phyloP scores from a whole-genome alignment of 495 filamentous ascomycete genomes.

The Lepidopterella palustris region DNA sequence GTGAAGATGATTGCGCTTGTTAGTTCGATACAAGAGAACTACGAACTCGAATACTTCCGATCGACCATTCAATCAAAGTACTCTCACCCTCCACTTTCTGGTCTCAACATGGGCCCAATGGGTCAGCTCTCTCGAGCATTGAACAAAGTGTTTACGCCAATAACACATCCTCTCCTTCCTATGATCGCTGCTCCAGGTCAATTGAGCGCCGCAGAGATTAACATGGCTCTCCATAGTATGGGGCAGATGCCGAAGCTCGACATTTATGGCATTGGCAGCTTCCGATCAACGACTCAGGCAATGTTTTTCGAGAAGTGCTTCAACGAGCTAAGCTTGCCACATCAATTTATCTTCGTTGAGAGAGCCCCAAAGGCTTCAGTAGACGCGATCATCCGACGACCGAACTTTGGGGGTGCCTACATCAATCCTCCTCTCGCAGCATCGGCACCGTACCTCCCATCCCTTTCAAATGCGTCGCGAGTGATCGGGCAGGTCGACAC shows the following conservation, averaged over 20 bases:
- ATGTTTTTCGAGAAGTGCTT: slow-evolving; percentile 85
- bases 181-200: slow-evolving; percentile 82
- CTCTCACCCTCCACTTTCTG: slow-evolving; percentile 64
- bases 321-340: slow-evolving; percentile 79
- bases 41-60: slow-evolving; percentile 81
- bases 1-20: slow-evolving; percentile 86
- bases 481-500: slow-evolving; percentile 76
- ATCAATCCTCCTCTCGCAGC: slow-evolving; percentile 60
- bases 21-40: slow-evolving; percentile 71
- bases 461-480: slow-evolving; percentile 62
- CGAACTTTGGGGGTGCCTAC: slow-evolving; percentile 71
- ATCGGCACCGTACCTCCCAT: slow-evolving; percentile 50
- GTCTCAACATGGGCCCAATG: slow-evolving; percentile 78
- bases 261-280: slow-evolving; percentile 71
- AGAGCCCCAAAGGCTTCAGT: slow-evolving; percentile 56
- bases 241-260: slow-evolving; percentile 72
- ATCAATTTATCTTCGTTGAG: slow-evolving; percentile 70
- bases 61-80: slow-evolving; percentile 63
- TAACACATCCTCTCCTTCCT: slow-evolving; percentile 75
- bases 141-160: slow-evolving; percentile 78
- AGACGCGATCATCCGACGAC: slow-evolving; percentile 60
- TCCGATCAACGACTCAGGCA: slow-evolving; percentile 63
- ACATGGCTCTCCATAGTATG: slow-evolving; percentile 67
- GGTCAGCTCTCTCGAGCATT: slow-evolving; percentile 74
- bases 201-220: slow-evolving; percentile 76